Base-by-base conservation (phyloP, 106 monocot genomes). In the Phalaenopsis aphrodite region DNA sequence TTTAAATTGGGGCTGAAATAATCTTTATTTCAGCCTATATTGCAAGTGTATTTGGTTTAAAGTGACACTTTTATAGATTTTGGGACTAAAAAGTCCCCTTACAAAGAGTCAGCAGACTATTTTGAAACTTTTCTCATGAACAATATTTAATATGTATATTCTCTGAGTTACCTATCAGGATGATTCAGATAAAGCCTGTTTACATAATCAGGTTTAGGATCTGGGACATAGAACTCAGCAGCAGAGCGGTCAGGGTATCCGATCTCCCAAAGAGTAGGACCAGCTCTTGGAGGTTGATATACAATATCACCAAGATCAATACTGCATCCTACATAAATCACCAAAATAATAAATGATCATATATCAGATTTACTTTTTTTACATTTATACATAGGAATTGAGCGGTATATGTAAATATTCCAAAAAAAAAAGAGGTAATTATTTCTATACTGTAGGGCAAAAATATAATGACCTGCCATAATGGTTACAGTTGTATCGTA, bases 221-320 rank as follows among this genome's bases (percentile, higher is more conserved):
- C 92, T 7, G 94, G 94, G 42, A 92, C 65, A 67, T 80, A 91
- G 79, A 94, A 94, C 78, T 94, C 94, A 17, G 76, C 85, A 55
- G 94, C 91, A 42, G 88, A 82, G 42, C 94, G 84, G 39, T 94
- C 92, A 17, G 92, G 92, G 36, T 92, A 77, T 46, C 94, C 94
- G 3, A 95, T 94, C 69, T 94, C 94, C 94, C 94, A 94, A n/a
- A 94, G 56, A 1, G 94, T 94, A 19, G 90, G 92, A 19, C 92
- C 94, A 75, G 88, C 92, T 85, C 94, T 89, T 77, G 94, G 94
- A 38, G 92, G 88, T 69, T 88, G 79, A 80, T 87, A 90, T 11
- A 89, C 71, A 74, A 94, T 79, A 42, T 94, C 90, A 52, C 88
- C 85, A 49, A 94, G 47, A 87, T 84, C 66, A 78, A 87, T 80